phyloP scores from a whole-genome alignment of 176 grass and related monocot species.

The Carex littledalei region DNA sequence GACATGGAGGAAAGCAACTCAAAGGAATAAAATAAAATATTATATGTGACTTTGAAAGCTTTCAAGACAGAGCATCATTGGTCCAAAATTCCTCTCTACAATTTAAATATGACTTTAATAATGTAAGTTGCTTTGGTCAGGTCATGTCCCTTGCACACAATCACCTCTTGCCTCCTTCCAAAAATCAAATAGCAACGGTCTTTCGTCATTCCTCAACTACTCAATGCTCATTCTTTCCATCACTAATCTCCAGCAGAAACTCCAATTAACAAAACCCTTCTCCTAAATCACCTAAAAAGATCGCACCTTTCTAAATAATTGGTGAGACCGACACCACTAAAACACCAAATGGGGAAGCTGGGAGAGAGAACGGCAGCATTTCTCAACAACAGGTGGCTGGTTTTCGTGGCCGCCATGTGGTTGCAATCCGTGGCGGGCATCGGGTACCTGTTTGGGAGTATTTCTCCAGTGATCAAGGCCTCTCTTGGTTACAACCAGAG shows the following conservation, averaged over 20 bases:
- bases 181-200: neutral
- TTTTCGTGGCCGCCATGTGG: constrained; percentile 95
- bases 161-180: neutral
- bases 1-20: too few species aligned
- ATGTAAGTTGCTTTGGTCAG: neutral
- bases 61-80: neutral
- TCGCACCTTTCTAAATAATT: neutral
- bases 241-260: neutral
- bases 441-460: constrained; percentile 79
- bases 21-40: too few species aligned
- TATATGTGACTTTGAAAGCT: too few species aligned
- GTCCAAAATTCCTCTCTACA: neutral
- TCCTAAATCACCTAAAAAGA: neutral
- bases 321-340: neutral
- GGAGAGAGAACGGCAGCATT: constrained; percentile 37
- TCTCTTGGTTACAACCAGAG: constrained; percentile 88
- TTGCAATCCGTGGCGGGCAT: constrained; percentile 84
- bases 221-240: neutral
- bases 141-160: neutral
- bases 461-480: constrained; percentile 73
- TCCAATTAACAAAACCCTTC: neutral
- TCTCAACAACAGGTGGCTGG: constrained; percentile 70
- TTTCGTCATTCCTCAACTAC: too few species aligned
- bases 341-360: constrained; percentile 32
- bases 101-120: neutral